Percentiles rank a stretch among this genome's conserved stretches.
Conservation (phyloP, 345 rosid species). For the Camelina hispida region DNA sequence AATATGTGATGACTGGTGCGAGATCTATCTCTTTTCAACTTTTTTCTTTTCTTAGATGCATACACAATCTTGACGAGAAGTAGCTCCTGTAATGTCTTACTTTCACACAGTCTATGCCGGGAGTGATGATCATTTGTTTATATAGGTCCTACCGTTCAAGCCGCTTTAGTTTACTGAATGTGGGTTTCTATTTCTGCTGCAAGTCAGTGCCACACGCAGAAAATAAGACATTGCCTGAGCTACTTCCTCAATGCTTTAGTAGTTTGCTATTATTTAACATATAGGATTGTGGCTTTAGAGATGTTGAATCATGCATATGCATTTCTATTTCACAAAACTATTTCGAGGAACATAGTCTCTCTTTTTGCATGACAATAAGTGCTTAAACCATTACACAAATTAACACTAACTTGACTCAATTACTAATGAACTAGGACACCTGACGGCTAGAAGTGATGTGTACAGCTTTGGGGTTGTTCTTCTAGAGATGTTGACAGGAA, state of each 20-base stretch:
- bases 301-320: constrained; percentile 23
- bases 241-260: constrained; percentile 17
- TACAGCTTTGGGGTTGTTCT: constrained; percentile 98
- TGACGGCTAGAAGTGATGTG: constrained; percentile 95
- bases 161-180: constrained; percentile 15
- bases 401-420: constrained; percentile 30
- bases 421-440: constrained; percentile 69
- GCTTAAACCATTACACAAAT: constrained; percentile 18
- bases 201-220: neutral
- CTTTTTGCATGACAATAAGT: constrained; percentile 13
- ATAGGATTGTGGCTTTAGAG: neutral
- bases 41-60: constrained; percentile 8
- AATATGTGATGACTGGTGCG: constrained; percentile 93
- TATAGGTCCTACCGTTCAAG: constrained; percentile 3
- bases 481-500: constrained; percentile 86
- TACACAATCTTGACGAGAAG: constrained; percentile 2
- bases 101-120: neutral
- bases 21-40: constrained; percentile 3
- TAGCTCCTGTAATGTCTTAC: constrained; percentile 8
- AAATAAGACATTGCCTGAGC: neutral
- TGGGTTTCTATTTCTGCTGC: constrained; percentile 4
- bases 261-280: constrained; percentile 13
- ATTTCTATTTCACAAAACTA: neutral
- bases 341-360: neutral
- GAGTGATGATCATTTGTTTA: constrained; percentile 11